phyloP scores from a whole-genome alignment of 2,329 filamentous ascomycete genomes.

The Sporothrix inflata region DNA sequence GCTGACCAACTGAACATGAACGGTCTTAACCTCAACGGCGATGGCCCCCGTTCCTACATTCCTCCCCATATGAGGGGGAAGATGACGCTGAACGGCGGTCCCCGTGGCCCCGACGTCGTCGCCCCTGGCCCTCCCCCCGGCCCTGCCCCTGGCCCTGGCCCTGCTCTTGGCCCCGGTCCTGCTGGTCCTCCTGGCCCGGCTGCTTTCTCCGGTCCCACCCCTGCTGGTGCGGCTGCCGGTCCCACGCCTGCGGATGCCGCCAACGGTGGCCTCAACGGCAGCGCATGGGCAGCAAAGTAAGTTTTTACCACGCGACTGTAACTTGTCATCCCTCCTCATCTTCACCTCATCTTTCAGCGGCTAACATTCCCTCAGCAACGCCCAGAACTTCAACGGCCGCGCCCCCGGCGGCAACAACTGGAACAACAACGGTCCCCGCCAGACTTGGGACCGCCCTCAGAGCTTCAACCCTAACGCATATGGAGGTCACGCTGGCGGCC shows the following conservation, averaged over 20 bases:
- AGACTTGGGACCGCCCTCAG: conserved; percentile 38
- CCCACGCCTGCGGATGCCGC: conserved; percentile 29
- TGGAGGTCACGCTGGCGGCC: conserved; percentile 29
- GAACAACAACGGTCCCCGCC: conserved; percentile 33
- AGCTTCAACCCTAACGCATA: conserved; percentile 67
- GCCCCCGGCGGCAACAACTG: conserved; percentile 36
- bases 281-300: conserved; percentile 67
- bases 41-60: conserved; percentile 71
- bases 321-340: conserved; percentile 33
- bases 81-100: conserved; percentile 42
- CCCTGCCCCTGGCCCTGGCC: conserved; percentile 33
- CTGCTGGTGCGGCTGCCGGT: conserved; percentile 17
- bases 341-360: background rate
- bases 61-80: conserved; percentile 79
- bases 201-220: conserved; percentile 23
- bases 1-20: conserved; percentile 84
- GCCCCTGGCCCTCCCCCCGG: conserved; percentile 23
- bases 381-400: conserved; percentile 52
- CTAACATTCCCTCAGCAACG: conserved; percentile 42
- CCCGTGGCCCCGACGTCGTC: conserved; percentile 33
- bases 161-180: conserved; percentile 17
- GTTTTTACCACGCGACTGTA: conserved; percentile 37
- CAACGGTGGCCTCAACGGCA: conserved; percentile 58
- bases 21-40: conserved; percentile 64
- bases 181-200: background rate